phyloP scores from a whole-genome alignment of 768 basidiomycete species.

The Collybia sp. region DNA sequence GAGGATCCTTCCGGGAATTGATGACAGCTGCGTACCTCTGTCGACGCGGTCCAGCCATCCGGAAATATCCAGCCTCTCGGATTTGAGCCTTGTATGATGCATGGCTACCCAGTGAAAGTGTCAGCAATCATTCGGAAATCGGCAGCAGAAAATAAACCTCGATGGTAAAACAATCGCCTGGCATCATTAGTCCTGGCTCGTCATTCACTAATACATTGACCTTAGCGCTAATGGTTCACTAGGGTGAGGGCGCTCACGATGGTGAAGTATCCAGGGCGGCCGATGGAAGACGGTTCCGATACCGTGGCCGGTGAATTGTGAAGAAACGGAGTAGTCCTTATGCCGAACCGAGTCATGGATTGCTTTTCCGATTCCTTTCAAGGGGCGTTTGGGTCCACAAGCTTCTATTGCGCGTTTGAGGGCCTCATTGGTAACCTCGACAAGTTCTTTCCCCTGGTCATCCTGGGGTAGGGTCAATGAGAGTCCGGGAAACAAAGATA shows the following conservation, averaged over 20 bases:
- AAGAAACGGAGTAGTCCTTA: slow-evolving; percentile 54
- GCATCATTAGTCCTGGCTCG: slow-evolving; percentile 76
- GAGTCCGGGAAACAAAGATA: not conserved
- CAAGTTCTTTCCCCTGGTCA: slow-evolving; percentile 58
- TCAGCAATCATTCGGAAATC: not conserved
- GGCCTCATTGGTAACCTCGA: slow-evolving; percentile 57
- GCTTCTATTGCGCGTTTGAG: slow-evolving; percentile 64
- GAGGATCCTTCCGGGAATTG: not conserved
- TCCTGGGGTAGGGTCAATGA: slow-evolving; percentile 44
- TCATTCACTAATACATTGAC: slow-evolving; percentile 57
- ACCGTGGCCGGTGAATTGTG: slow-evolving; percentile 81
- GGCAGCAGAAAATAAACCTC: slow-evolving; percentile 45
- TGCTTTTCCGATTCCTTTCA: slow-evolving; percentile 64
- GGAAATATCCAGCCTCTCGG: slow-evolving; percentile 75
- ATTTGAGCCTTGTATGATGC: slow-evolving; percentile 70
- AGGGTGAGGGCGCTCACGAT: slow-evolving; percentile 38
- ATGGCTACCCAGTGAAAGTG: slow-evolving; percentile 43
- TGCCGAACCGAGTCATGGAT: slow-evolving; percentile 50
- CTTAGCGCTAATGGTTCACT: not conserved
- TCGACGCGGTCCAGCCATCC: slow-evolving; percentile 93
- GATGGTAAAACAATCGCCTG: slow-evolving; percentile 90
- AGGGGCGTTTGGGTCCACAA: slow-evolving; percentile 70
- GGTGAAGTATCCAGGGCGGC: slow-evolving; percentile 80
- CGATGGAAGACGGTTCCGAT: slow-evolving; percentile 81
- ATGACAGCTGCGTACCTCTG: slow-evolving; percentile 48